A percentile compares a stretch with the other conserved stretches of the same genome.
Conservation (phyloP, 2,329 filamentous ascomycete genomes). For the Botrytis byssoidea region DNA sequence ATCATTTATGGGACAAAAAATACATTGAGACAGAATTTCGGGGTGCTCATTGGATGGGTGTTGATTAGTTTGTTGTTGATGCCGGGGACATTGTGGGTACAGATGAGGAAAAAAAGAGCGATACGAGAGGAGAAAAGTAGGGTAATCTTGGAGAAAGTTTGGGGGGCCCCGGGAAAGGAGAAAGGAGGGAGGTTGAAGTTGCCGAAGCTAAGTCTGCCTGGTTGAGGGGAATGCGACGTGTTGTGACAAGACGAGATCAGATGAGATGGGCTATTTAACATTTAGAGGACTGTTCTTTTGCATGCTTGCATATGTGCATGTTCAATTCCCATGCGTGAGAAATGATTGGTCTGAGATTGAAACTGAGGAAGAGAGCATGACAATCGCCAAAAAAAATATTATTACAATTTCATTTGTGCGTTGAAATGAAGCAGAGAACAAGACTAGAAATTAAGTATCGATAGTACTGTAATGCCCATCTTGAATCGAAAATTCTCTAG, state of each 20-base stretch:
- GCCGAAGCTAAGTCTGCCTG: conserved; percentile 2
- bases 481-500: background rate
- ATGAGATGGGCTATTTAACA: background rate
- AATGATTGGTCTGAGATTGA: no score
- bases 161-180: conserved; percentile 19
- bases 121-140: conserved; percentile 21
- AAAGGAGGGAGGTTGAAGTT: conserved; percentile 12
- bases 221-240: background rate
- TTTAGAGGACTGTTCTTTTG: background rate
- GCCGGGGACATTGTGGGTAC: conserved; percentile 28
- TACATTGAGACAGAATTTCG: conserved; percentile 26
- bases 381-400: no score
- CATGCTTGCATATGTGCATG: background rate
- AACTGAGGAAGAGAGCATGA: no score
- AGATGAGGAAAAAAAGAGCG: conserved; percentile 22
- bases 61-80: conserved; percentile 23
- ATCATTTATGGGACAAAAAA: conserved; percentile 29
- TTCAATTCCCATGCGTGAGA: no score
- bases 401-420: background rate
- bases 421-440: background rate
- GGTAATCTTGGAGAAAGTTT: conserved; percentile 25
- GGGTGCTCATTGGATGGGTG: conserved; percentile 25
- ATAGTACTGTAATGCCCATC: background rate
- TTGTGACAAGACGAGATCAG: background rate
- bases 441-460: background rate